Evolutionary conservation across 768 basidiomycete genomes (phyloP).

Genomic region (Dendrothele bispora): DNA sequence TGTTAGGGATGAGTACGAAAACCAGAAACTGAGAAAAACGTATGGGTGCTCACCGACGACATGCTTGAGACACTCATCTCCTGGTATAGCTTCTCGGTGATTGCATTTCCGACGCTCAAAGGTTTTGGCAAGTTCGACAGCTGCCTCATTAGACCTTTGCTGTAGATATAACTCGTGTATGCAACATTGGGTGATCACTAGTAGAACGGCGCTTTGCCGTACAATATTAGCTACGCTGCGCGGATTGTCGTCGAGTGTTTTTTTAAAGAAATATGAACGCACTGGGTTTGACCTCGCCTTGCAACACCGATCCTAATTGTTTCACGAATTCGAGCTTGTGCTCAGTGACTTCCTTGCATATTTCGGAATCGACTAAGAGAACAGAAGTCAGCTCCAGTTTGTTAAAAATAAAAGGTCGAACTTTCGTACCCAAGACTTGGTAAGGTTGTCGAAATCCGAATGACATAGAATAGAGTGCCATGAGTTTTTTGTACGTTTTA

Average conservation of each 20-base stretch:
- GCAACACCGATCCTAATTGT: slow-evolving; percentile 74
- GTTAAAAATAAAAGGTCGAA: background rate
- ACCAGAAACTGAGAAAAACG: slow-evolving; percentile 6
- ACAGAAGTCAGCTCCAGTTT: no score
- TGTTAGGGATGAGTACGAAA: background rate
- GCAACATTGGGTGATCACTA: slow-evolving; percentile 99
- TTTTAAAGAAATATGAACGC: slow-evolving; percentile 33
- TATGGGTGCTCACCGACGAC: slow-evolving; percentile 67
- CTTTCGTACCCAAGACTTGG: slow-evolving; percentile 76
- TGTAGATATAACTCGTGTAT: slow-evolving; percentile 91
- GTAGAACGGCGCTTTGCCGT: slow-evolving; percentile 43
- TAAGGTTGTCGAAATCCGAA: slow-evolving; percentile 95
- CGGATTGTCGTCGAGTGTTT: slow-evolving; percentile 24
- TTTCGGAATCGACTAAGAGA: slow-evolving; percentile 78
- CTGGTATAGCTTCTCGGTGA: slow-evolving; percentile 83
- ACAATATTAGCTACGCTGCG: no score
- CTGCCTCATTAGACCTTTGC: slow-evolving; percentile 69
- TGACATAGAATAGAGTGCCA: slow-evolving; percentile 82
- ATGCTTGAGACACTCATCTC: slow-evolving; percentile 77
- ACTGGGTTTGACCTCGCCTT: slow-evolving; percentile 93
- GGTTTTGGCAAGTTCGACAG: slow-evolving; percentile 86
- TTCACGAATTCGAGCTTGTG: slow-evolving; percentile 76
- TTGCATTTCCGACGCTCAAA: slow-evolving; percentile 96
- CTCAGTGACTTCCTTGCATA: slow-evolving; percentile 68
- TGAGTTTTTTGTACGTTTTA: slow-evolving; percentile 92